These are phyloP conservation scores for Epichloe hybrida DNA, from an alignment of 2,329 filamentous ascomycete genomes.

Conservation along the genomic window DNA sequence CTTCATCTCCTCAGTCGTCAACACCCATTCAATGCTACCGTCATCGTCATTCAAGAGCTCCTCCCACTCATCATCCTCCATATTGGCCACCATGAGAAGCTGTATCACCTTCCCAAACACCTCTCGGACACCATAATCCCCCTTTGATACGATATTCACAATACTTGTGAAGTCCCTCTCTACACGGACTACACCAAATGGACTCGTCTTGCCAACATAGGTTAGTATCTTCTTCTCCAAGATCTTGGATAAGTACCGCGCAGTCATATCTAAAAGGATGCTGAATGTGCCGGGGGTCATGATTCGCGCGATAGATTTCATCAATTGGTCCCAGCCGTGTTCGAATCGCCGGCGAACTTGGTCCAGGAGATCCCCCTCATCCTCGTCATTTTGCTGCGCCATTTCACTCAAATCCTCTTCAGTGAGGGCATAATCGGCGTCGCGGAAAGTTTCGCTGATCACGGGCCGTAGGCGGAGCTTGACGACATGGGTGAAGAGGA, in stretches of 20 bases:
- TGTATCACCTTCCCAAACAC: conserved; percentile 64
- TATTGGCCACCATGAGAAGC: conserved; percentile 75
- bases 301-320: conserved; percentile 71
- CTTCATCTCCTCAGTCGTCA: conserved; percentile 60
- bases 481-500: conserved; percentile 77
- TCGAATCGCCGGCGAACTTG: conserved; percentile 70
- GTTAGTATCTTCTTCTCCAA: conserved; percentile 82
- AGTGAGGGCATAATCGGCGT: conserved; percentile 68
- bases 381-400: conserved; percentile 38
- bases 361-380: conserved; percentile 42
- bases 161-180: conserved; percentile 75
- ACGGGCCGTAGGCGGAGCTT: conserved; percentile 75
- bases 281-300: conserved; percentile 70
- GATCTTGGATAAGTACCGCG: conserved; percentile 60
- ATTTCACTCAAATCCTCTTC: conserved; percentile 47
- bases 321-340: conserved; percentile 71
- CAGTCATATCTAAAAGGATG: conserved; percentile 59
- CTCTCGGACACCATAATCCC: conserved; percentile 63
- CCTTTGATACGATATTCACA: conserved; percentile 51
- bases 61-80: conserved; percentile 95
- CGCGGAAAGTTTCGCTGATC: conserved; percentile 77
- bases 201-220: conserved; percentile 65
- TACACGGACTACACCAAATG: conserved; percentile 67
- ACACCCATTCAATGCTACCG: conserved; percentile 56
- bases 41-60: conserved; percentile 45